Percentiles rank a stretch among this genome's conserved stretches.
These are phyloP conservation scores for Ettlia oleoabundans DNA, from an alignment of 139 green algal species.

Conservation along the genomic window DNA sequence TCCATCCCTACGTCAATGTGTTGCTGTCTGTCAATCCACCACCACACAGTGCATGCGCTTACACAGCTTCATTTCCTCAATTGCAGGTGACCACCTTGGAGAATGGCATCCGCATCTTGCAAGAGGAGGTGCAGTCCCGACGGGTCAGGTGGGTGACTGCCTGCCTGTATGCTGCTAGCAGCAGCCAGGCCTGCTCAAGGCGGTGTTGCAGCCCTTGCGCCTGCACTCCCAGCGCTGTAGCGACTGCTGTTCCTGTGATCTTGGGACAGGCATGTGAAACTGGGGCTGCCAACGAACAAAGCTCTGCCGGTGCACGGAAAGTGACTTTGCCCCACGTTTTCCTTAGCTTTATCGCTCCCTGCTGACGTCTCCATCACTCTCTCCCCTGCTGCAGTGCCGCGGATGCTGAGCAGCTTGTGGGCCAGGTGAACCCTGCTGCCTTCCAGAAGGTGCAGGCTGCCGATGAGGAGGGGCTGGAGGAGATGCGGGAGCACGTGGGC, in stretches of 20 bases:
- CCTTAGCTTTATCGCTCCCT: not conserved
- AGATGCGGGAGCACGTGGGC: conserved; percentile 57
- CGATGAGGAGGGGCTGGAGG: conserved; percentile 51
- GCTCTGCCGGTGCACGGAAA: too few species aligned
- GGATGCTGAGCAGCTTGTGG: conserved; percentile 57
- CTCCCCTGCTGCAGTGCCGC: conserved; percentile 12
- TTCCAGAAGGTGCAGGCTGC: conserved; percentile 58
- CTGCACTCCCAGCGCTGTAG: not conserved
- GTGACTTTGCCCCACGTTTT: too few species aligned
- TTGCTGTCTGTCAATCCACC: too few species aligned
- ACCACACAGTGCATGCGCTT: not conserved
- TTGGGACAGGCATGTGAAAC: too few species aligned
- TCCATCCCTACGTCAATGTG: too few species aligned
- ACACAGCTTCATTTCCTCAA: conserved; percentile 10
- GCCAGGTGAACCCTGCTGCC: conserved; percentile 58
- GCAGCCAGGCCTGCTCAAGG: not conserved
- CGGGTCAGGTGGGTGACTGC: conserved; percentile 35
- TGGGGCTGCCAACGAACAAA: too few species aligned
- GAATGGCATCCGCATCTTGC: conserved; percentile 60
- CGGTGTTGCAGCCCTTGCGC: not conserved
- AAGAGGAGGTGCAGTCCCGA: conserved; percentile 49
- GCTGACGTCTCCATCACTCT: not conserved
- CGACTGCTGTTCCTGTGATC: too few species aligned
- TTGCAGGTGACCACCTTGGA: conserved; percentile 61
- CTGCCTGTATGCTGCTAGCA: not conserved